Conservation (phyloP, 176 grass and related monocot genomes). For the Dactylis glomerata region DNA sequence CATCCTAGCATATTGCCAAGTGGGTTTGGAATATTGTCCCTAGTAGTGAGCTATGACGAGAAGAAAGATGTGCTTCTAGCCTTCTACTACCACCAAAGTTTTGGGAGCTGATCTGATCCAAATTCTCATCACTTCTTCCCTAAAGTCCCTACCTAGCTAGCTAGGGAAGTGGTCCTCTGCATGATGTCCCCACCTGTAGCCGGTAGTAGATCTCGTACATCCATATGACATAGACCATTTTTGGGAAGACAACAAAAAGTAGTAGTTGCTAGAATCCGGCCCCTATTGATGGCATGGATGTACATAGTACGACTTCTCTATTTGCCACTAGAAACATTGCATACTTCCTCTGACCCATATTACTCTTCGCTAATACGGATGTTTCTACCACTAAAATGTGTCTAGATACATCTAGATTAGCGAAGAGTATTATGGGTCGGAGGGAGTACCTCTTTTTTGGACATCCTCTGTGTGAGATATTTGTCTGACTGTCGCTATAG, state of each 20-base stretch:
- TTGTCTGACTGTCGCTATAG: background rate
- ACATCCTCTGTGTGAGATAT: background rate
- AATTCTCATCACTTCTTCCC: background rate
- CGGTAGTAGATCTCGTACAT: conserved; percentile 35
- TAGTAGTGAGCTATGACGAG: conserved; percentile 12
- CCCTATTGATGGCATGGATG: background rate
- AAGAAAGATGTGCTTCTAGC: background rate
- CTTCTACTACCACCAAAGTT: background rate
- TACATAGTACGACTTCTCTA: background rate
- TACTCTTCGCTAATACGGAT: no score
- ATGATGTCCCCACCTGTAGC: conserved; percentile 6
- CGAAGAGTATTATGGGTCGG: no score
- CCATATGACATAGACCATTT: conserved; percentile 23
- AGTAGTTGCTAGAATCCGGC: background rate
- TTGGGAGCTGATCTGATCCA: background rate
- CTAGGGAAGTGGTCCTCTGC: conserved; percentile 2
- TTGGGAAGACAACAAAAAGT: conserved; percentile 10
- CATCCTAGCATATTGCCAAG: background rate
- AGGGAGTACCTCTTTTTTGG: background rate
- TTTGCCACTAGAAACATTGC: background rate
- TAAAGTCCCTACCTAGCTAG: background rate
- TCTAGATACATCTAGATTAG: no score
- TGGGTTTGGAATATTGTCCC: conserved; percentile 30
- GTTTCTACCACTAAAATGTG: no score
- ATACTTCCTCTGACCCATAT: no score